Percentiles rank a stretch among this genome's conserved stretches.
phyloP scores from a whole-genome alignment of 148 eudicot species.

The Diospyros lotus region DNA sequence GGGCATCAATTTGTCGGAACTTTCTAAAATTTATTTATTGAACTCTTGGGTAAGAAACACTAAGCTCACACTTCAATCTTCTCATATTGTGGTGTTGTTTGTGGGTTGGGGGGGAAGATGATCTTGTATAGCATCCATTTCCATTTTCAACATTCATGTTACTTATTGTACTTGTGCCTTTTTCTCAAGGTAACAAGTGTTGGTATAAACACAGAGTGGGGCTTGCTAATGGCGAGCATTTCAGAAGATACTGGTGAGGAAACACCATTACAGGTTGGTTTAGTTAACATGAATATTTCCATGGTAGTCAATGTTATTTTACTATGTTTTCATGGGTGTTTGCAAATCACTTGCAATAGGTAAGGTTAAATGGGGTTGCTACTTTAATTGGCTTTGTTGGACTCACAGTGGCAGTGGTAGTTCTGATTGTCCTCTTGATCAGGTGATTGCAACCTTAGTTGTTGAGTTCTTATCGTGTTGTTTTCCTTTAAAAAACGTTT shows the following conservation, averaged over 20 bases:
- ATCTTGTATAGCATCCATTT: too few relatives aligned
- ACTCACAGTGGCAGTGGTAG: constrained; percentile 64
- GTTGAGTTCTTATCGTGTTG: background rate
- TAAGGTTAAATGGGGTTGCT: constrained; percentile 83
- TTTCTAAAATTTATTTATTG: too few relatives aligned
- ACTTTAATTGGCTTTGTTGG: constrained; percentile 87
- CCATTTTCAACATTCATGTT: too few relatives aligned
- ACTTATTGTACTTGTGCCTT: too few relatives aligned
- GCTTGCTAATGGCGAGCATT: constrained; percentile 86
- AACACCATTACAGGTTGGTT: constrained; percentile 75
- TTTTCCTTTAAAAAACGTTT: background rate
- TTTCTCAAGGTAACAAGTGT: constrained; percentile 61
- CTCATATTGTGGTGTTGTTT: too few relatives aligned
- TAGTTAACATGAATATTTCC: background rate
- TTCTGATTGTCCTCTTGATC: constrained; percentile 49
- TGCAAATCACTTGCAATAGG: constrained; percentile 29
- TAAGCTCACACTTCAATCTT: too few relatives aligned
- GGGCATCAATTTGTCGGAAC: too few relatives aligned
- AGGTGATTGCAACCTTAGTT: constrained; percentile 36
- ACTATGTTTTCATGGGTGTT: background rate
- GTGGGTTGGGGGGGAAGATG: too few relatives aligned
- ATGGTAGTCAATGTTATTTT: background rate
- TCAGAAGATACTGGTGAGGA: constrained; percentile 93
- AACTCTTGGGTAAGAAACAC: too few relatives aligned
- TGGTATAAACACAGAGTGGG: constrained; percentile 91